Evolutionary conservation across 345 rosid species (phyloP), one percentile per base, ranked within the genome.

Genomic region (Corchorus capsularis): DNA sequence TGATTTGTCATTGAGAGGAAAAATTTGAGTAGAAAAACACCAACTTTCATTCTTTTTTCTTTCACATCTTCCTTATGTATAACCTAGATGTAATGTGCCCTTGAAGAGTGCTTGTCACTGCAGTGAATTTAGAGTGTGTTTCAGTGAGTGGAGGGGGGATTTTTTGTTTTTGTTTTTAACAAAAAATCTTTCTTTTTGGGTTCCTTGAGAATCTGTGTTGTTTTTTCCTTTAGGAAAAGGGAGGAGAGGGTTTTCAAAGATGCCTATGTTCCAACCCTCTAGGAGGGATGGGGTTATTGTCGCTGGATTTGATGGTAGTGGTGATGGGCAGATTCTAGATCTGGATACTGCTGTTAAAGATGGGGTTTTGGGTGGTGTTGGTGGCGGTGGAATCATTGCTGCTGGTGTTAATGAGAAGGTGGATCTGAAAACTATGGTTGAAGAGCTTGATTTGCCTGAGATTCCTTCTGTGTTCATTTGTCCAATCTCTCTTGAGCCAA

Each of bases 401-500:
- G 69, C 63, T 47, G 78, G 55, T 5, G 77, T 73, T 22, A 78
- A 75, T 56, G 90, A 87, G 79, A 88, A 85, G 75, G 66, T 87
- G 79, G 93, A 91, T 87, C 87, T 89, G 81, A 87, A 79, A 83
- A 83, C 83, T 79, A 90, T 90, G 91, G 80, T 90, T 71, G 81
- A 84, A 16, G 94, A 88, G 86, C 87, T 90, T 19, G 87, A 87
- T 71, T 79, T 80, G 49, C 74, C 84, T 2, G 93, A 90, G 63
- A 80, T 88, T 47, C 92, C 92, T 50, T 81, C 90, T 14, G 94
- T 90, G 50, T 90, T 90, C 73, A 86, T 90, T 10, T 90, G 94
- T 73, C 92, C 92, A n/a, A 90, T 90, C 77, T 90, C 94, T 20
- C 83, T 90, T 16, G 92, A 90, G 73, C 91, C 92, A 70, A 90